A percentile compares a stretch with the other conserved stretches of the same genome.
Conservation (phyloP, 345 rosid species). For the Theobroma cacao region DNA sequence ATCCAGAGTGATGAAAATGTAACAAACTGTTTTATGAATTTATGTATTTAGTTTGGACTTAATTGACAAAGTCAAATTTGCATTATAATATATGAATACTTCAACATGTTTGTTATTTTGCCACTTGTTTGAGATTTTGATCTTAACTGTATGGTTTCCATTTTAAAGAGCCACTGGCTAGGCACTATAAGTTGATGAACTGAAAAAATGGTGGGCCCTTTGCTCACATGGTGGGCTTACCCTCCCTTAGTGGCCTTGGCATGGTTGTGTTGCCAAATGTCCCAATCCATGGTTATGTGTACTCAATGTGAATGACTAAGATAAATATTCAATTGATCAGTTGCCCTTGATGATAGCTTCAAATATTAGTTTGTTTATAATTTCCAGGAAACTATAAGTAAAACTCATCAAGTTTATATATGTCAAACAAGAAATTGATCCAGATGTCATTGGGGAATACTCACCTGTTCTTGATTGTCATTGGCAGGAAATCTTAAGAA, state of each 20-base stretch:
- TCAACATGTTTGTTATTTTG: background rate
- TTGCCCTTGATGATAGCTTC: background rate
- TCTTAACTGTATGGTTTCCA: slow-evolving; percentile 3
- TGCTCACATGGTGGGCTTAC: background rate
- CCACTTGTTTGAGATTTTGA: background rate
- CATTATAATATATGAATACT: slow-evolving; percentile 1
- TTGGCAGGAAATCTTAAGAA: slow-evolving; percentile 75
- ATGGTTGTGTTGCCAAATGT: background rate
- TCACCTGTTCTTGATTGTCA: slow-evolving; percentile 15
- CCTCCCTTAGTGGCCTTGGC: background rate
- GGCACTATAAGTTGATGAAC: slow-evolving; percentile 2
- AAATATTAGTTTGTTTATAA: background rate
- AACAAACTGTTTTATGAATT: background rate
- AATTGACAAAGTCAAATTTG: background rate
- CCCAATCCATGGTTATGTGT: background rate
- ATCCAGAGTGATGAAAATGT: slow-evolving; percentile 2
- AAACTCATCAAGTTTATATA: background rate
- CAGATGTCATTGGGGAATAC: slow-evolving; percentile 5
- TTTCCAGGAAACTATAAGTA: background rate
- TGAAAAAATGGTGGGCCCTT: background rate
- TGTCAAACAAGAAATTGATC: background rate
- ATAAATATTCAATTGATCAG: slow-evolving; percentile 1
- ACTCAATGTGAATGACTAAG: background rate
- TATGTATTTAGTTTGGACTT: background rate
- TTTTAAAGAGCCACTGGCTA: background rate